Evolutionary conservation across 257 asterid genomes (phyloP), one percentile per base, ranked within the genome.

Genomic region (Nicotiana undulata): DNA sequence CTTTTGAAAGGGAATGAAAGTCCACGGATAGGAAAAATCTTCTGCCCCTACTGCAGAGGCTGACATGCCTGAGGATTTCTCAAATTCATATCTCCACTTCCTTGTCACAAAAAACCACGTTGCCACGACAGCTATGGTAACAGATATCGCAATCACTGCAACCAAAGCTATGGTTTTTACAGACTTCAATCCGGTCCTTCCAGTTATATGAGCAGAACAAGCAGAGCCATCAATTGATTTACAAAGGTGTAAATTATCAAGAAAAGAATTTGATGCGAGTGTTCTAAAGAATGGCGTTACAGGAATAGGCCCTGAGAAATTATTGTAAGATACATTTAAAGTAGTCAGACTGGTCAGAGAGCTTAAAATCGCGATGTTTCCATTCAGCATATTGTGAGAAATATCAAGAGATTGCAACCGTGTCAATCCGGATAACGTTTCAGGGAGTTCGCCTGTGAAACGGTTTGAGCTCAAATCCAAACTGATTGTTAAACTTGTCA

Each of bases 251-350:
- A 90, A 88, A 82, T 94, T 94, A 63, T 87, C 88, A 18, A 91
- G 89, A 79, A 93, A 94, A 8, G 97, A 90, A 76, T 63, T 89
- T 11, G 80, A 70, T 4, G 91, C 86, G 74, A 93, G 80, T 9
- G 94, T 91, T 76, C 87, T 86, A 81, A 94, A 94, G 79, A 91
- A 93, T 0, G 97, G 97, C 0, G 97, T 84, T 16, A 90, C 90
- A 2, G 98, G 98, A n/a, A 90, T 91, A 7, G 97, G 97, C 26
- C 98, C 98, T 0, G 98, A 87, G 82, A 94, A 90, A 86, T 93
- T 90, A 77, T 94, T 94, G 79, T 83, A 90, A 0, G 98, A 94
- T 58, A 93, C 80, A 76, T 94, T 93, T 59, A 94, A 83, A 82
- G 83, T 83, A 10, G 96, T 89, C 80, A 94, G 97, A 80, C 97